Evolutionary conservation across 257 asterid genomes (phyloP), one percentile per base, ranked within the genome.

Genomic region (Agastache rugosa): DNA sequence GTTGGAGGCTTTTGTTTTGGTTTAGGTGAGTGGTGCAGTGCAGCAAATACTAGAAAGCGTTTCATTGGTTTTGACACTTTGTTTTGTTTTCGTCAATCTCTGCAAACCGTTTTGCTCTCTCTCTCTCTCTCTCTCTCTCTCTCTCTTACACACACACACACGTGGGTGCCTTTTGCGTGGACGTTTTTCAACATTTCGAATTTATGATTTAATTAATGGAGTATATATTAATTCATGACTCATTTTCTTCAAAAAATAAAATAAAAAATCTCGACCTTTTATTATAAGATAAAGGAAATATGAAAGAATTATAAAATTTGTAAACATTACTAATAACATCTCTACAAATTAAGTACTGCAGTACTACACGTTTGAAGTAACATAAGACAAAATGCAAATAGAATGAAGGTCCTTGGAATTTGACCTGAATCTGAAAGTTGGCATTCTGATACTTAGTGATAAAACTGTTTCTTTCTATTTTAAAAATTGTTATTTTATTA

Each of bases 51-150:
- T 37, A 62, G 68, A 77, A 77, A 64, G 74, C 63, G 47, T 66
- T 16, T 62, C 65, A 34, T 56, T 72, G 70, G 71, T 17, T 56
- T 65, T 58, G 74, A 23, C 70, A 48, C 67, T 72, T 71, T 71
- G 44, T 71, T 77, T 72, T 50, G 69, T 54, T 77, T 64, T 53
- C 74, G 63, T 72, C 67, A 16, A 66, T 65, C 31, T 72, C 54
- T 64, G 75, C 66, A 55, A 77, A 77, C 81, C 69, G 77, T 77
- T 71, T 77, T 12, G 25, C 63, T 34, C 67, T 64, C 47, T 31
- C 62, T 37, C 66, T 25, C 50, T 17, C 63, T 0, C 27, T 4
- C 59, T 34, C 59, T 64, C 45, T 20, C 61, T 35, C 64, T 22
- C 56, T 11, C 62, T 0, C 25, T 3, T 47, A 11, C 54, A 8